phyloP scores from a whole-genome alignment of 768 basidiomycete species.

The Tulasnella sp. region DNA sequence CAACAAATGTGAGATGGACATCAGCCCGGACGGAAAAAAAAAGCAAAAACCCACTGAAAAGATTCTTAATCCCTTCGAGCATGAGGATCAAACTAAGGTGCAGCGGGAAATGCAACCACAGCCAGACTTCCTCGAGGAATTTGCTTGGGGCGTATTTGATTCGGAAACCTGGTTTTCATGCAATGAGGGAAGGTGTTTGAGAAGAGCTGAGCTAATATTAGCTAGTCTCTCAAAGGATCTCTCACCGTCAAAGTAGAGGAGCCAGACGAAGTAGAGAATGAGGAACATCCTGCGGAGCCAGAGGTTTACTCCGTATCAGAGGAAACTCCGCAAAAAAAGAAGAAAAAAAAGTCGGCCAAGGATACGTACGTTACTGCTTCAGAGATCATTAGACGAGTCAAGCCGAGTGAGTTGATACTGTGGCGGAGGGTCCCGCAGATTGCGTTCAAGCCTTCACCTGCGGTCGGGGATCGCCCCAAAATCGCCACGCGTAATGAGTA shows the following conservation, averaged over 20 bases:
- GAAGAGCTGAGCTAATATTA: not conserved
- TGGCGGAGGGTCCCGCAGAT: not conserved
- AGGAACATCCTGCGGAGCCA: not conserved
- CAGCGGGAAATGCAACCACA: conserved; percentile 7
- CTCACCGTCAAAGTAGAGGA: not conserved
- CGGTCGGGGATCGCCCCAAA: not conserved
- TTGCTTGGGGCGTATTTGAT: not conserved
- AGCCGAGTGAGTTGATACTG: not conserved
- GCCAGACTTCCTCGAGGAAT: not conserved
- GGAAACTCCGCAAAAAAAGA: too few species aligned
- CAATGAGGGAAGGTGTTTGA: not conserved
- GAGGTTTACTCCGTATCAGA: too few species aligned
- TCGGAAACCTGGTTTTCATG: not conserved
- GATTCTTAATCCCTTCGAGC: not conserved
- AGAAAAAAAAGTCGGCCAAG: not conserved
- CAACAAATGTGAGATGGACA: not conserved
- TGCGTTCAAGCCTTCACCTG: not conserved
- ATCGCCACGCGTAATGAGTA: not conserved
- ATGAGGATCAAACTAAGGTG: conserved; percentile 4
- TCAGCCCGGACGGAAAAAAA: too few species aligned
- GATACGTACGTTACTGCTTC: not conserved
- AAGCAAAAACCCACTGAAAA: not conserved
- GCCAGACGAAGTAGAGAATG: conserved; percentile 10
- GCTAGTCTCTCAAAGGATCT: not conserved
- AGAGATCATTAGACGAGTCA: not conserved